Percentiles rank a stretch among this genome's conserved stretches.
Conservation (phyloP, 306 rosid species). For the Heteromeles arbutifolia region DNA sequence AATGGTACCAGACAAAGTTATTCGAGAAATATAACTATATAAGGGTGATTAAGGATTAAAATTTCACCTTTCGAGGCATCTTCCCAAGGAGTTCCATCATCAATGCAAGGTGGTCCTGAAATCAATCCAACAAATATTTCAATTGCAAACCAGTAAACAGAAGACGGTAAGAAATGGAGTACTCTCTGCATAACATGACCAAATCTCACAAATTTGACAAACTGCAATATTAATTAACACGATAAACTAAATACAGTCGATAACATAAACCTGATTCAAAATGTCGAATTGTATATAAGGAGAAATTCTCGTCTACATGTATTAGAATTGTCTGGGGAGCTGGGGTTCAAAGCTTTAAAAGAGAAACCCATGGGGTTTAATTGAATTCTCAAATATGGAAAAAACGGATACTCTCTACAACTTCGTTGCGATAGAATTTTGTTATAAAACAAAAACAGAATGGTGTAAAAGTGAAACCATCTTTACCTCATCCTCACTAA, state of each 20-base stretch:
- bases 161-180: neutral
- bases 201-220: neutral
- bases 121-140: conserved; percentile 26
- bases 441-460: neutral
- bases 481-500: conserved; percentile 89
- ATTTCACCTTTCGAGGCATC: conserved; percentile 76
- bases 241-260: neutral
- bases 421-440: neutral
- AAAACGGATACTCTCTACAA: neutral
- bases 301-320: neutral
- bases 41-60: neutral
- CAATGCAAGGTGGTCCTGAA: conserved; percentile 93
- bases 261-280: conserved; percentile 4
- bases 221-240: neutral
- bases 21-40: neutral
- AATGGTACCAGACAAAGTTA: neutral
- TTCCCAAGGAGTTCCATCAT: conserved; percentile 99
- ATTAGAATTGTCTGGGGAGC: neutral
- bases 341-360: neutral
- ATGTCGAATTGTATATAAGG: neutral
- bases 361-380: neutral
- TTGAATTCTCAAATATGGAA: neutral
- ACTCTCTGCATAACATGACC: neutral
- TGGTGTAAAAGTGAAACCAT: conserved; percentile 4
- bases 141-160: neutral